Percentiles rank a stretch among this genome's conserved stretches.
Conservation (phyloP, 1,284 basidiomycete species). For the Papiliotrema fonsecae region DNA sequence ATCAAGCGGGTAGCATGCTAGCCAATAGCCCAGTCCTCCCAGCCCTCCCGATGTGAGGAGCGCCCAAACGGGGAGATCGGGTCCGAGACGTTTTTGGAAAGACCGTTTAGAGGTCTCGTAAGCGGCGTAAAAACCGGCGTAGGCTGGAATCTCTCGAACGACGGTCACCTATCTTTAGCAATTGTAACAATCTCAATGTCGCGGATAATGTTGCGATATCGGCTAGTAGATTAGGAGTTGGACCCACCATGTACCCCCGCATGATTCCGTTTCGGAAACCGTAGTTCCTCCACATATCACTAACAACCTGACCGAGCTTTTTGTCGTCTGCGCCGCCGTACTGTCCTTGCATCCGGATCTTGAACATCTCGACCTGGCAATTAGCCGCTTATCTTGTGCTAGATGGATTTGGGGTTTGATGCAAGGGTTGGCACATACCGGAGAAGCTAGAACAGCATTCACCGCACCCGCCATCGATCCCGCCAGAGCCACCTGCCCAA, state of each 20-base stretch:
- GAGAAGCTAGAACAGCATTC: constrained; percentile 82
- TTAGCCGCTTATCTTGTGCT: neutral
- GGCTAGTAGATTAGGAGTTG: too few relatives aligned
- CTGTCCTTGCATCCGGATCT: constrained; percentile 88
- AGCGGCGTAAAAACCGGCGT: constrained; percentile 65
- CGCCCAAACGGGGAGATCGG: constrained; percentile 76
- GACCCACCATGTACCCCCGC: constrained; percentile 87
- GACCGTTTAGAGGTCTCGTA: constrained; percentile 84
- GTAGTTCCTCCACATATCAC: constrained; percentile 77
- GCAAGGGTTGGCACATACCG: constrained; percentile 57
- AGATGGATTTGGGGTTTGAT: too few relatives aligned
- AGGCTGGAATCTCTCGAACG: constrained; percentile 86
- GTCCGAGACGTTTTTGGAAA: constrained; percentile 50
- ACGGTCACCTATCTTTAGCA: constrained; percentile 67
- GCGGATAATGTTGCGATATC: too few relatives aligned
- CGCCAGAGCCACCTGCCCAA: constrained; percentile 74
- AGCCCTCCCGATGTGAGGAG: constrained; percentile 77
- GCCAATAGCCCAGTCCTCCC: constrained; percentile 91
- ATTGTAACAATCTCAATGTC: too few relatives aligned
- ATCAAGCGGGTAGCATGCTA: constrained; percentile 86
- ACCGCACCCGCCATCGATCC: constrained; percentile 86
- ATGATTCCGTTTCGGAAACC: constrained; percentile 84
- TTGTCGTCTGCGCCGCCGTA: constrained; percentile 62
- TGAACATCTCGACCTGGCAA: constrained; percentile 53
- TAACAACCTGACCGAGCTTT: constrained; percentile 63